These are phyloP conservation scores for Phalaenopsis hybrid DNA, from an alignment of 116 monocot genomes.

Conservation along the genomic window DNA sequence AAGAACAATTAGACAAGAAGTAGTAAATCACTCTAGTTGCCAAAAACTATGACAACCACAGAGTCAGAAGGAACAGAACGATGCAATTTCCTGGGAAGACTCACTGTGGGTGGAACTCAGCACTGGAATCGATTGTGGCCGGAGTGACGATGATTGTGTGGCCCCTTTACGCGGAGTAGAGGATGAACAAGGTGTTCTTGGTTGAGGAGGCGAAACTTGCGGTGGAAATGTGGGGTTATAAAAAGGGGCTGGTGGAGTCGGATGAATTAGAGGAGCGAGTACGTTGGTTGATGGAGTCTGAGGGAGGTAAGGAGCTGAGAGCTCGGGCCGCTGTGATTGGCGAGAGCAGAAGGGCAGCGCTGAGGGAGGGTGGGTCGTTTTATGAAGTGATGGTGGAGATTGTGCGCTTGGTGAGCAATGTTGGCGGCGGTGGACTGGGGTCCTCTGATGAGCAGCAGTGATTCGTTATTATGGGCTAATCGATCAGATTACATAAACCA, in stretches of 20 bases:
- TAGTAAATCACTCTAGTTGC: not conserved
- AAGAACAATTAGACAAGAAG: not conserved
- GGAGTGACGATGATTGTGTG: conserved; percentile 45
- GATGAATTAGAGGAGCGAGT: conserved; percentile 15
- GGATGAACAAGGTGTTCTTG: conserved; percentile 34
- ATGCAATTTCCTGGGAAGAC: conserved; percentile 30
- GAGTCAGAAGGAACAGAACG: not conserved
- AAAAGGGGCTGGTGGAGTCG: conserved; percentile 9
- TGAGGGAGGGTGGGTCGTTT: conserved; percentile 10
- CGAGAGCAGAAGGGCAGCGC: not conserved
- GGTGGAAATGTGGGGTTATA: conserved; percentile 13
- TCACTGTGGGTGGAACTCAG: conserved; percentile 80
- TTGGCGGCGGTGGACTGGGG: too few relatives aligned
- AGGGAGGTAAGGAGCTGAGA: conserved; percentile 8
- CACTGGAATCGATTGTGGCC: conserved; percentile 35
- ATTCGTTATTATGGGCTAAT: too few relatives aligned
- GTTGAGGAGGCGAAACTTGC: conserved; percentile 29
- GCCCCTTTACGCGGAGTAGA: conserved; percentile 48
- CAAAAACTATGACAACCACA: not conserved
- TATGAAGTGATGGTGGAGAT: not conserved
- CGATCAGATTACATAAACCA: too few relatives aligned
- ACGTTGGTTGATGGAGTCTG: conserved; percentile 18
- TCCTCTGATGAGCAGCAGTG: too few relatives aligned
- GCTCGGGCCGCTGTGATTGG: not conserved
- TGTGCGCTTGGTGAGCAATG: not conserved